These are phyloP conservation scores for Pseudocercospora fijiensis DNA, from an alignment of 2,329 filamentous ascomycete species.

Conservation along the genomic window DNA sequence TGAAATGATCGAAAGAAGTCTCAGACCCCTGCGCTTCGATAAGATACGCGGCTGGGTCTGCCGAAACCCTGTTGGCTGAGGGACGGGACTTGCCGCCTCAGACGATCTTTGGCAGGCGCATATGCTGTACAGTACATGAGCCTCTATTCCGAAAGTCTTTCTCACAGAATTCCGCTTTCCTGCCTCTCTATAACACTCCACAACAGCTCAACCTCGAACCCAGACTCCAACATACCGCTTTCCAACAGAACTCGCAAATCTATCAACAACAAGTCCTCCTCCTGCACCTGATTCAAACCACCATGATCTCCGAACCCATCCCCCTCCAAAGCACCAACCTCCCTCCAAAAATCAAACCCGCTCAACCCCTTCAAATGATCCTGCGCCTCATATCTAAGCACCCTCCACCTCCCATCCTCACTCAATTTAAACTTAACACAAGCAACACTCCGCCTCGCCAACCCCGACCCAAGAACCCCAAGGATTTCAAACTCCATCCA, in stretches of 20 bases:
- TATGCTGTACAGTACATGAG: too few relatives aligned
- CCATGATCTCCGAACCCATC: background rate
- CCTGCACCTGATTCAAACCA: too few relatives aligned
- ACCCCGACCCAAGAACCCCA: background rate
- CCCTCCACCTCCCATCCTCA: background rate
- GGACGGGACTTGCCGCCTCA: too few relatives aligned
- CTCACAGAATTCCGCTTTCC: too few relatives aligned
- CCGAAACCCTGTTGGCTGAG: background rate
- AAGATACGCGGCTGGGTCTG: slow-evolving; percentile 65
- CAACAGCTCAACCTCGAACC: too few relatives aligned
- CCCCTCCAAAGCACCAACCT: too few relatives aligned
- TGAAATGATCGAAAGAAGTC: background rate
- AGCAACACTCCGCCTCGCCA: background rate
- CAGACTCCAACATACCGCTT: too few relatives aligned
- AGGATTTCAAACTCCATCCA: slow-evolving; percentile 1
- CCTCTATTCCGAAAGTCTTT: too few relatives aligned
- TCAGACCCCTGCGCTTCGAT: slow-evolving; percentile 44
- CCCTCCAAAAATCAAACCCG: background rate
- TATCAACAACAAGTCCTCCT: too few relatives aligned
- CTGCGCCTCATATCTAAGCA: background rate
- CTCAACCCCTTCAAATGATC: background rate
- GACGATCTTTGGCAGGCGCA: background rate
- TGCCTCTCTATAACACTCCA: too few relatives aligned
- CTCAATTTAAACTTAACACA: background rate
- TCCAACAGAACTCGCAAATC: too few relatives aligned